Base-by-base conservation (phyloP, 1,284 basidiomycete species). In the Chondrostereum purpureum region DNA sequence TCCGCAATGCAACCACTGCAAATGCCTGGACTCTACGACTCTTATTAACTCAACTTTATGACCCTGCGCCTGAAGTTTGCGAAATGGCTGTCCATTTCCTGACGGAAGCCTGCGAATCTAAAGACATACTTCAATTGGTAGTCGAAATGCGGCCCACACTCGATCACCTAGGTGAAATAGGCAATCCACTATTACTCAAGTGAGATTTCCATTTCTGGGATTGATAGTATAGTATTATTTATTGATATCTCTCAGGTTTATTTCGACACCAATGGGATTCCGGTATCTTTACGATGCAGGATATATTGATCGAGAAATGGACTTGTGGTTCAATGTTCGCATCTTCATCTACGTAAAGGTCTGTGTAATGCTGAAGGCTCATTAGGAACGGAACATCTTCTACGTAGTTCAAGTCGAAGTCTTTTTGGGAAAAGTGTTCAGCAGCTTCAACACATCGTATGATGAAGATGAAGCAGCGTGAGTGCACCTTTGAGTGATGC, bases 301-400 rank as follows among this genome's bases (percentile, higher is more conserved):
- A 14, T 98, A 96, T 58, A 94, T 99, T 48, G 87, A 93, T 55
- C 77, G 88, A 40, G 92, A 98, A 66, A 89, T 99, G 75, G 92
- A 99, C 53, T 78, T 83, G 48, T 99, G 96, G 96, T 89, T 95
- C 58, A 78, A 90, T 61, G 92, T 92, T 55, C 17, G 3, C 38
- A 17, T 2, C n/a, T 48, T 24, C 13, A 37, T 39, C 2, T 42
- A 40, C 19, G 16, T 3, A 10, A 8, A 23, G 6, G n/a, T 18
- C 34, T 40, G 36, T 13, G 16, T 17, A 6, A 40, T 35, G 45
- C 42, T 57, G 21, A 55, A 24, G 36, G 18, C 33, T 13, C 43
- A 31, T 21, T 53, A 92, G 89, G 87, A 89, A 61, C 84, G 89
- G 33, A 95, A 95, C 54, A 75, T 85, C 8, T 78, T 83, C 42